Percentiles rank a stretch among this genome's conserved stretches.
These are phyloP conservation scores for Jimgerdemannia flammicorona DNA, from an alignment of 192 early-diverging fungal species.

Conservation along the genomic window DNA sequence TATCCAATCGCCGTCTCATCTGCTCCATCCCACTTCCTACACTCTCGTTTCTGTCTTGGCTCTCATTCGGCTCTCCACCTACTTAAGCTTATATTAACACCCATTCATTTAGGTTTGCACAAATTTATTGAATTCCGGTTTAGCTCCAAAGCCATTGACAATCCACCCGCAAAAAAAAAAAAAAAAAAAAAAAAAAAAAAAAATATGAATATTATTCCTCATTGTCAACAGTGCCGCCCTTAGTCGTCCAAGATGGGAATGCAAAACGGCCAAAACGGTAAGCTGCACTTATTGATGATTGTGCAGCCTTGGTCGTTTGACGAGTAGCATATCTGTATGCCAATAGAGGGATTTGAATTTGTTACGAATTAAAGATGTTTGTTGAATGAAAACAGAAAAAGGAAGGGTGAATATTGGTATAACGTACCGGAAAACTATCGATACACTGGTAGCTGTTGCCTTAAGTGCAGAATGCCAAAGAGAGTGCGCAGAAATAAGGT, in stretches of 20 bases:
- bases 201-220: not conserved
- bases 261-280: not conserved
- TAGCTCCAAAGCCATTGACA: no score
- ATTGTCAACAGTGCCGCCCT: not conserved
- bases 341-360: not conserved
- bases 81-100: no score
- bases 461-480: not conserved
- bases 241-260: not conserved
- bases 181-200: no score
- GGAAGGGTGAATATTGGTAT: not conserved
- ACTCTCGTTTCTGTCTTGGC: no score
- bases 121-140: no score
- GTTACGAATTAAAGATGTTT: not conserved
- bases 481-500: not conserved
- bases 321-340: not conserved
- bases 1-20: no score
- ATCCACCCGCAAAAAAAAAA: no score
- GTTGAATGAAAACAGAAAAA: not conserved
- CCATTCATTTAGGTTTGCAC: no score
- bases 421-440: not conserved
- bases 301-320: not conserved
- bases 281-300: not conserved
- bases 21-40: no score
- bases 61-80: no score
- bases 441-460: not conserved